Conservation (phyloP, 345 rosid species). For the Brassica carinata region DNA sequence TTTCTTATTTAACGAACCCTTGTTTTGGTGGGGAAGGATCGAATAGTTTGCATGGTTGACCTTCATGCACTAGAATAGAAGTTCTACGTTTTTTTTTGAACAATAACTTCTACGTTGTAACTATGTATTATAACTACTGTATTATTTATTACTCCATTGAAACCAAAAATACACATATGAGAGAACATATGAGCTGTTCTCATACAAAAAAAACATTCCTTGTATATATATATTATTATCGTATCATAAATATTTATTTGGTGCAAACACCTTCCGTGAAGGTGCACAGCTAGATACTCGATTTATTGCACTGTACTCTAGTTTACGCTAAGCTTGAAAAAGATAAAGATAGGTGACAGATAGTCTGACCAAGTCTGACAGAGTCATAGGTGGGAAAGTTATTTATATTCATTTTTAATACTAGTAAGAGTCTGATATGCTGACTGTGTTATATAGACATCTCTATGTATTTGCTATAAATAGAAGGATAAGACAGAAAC, state of each 20-base stretch:
- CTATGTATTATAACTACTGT: not conserved
- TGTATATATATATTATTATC: no score
- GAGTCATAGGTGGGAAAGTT: not conserved
- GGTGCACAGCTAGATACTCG: not conserved
- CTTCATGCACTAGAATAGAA: conserved; percentile 1
- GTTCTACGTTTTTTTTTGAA: not conserved
- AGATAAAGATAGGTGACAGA: not conserved
- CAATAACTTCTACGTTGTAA: not conserved
- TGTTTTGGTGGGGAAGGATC: not conserved
- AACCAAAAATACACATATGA: not conserved
- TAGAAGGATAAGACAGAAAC: not conserved
- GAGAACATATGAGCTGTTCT: conserved; percentile 9
- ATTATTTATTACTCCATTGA: no score
- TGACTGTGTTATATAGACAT: not conserved
- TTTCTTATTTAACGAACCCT: not conserved
- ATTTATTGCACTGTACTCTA: not conserved
- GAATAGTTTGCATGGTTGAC: not conserved
- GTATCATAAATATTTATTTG: no score
- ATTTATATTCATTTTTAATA: not conserved
- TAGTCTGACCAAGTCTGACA: not conserved
- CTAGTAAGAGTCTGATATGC: not conserved
- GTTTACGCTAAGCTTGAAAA: not conserved
- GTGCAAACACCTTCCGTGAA: no score
- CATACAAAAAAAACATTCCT: not conserved
- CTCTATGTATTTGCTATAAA: not conserved